These are phyloP conservation scores for Kodamaea hsintzibuensis DNA, from an alignment of 805 yeast genomes.

Conservation along the genomic window DNA sequence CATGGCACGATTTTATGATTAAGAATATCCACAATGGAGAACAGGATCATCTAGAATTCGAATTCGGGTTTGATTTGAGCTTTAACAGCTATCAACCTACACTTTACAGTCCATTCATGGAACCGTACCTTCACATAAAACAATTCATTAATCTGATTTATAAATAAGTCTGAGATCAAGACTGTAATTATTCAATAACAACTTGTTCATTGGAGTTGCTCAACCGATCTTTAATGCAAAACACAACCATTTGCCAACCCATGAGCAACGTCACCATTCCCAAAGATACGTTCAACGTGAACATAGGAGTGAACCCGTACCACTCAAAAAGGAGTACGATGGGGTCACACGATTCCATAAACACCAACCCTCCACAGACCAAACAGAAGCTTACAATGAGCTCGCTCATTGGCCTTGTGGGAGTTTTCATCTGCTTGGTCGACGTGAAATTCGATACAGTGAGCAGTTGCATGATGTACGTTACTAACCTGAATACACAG, in stretches of 20 bases:
- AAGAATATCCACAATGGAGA: no score
- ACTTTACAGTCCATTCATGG: no score
- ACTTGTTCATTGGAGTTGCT: slow-evolving; percentile 17
- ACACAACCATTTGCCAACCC: slow-evolving; percentile 85
- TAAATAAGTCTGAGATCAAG: not conserved
- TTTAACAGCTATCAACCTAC: no score
- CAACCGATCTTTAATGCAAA: slow-evolving; percentile 57
- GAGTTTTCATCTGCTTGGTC: slow-evolving; percentile 21
- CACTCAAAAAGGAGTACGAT: slow-evolving; percentile 78
- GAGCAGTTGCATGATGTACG: slow-evolving; percentile 58
- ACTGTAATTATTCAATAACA: slow-evolving; percentile 7
- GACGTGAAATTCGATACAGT: slow-evolving; percentile 19
- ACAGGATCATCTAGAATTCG: no score
- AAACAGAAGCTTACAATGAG: slow-evolving; percentile 75
- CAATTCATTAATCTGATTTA: not conserved
- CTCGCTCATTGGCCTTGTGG: slow-evolving; percentile 80
- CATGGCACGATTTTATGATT: no score
- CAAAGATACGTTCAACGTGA: slow-evolving; percentile 82
- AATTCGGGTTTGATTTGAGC: no score
- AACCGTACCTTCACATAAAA: no score
- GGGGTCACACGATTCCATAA: slow-evolving; percentile 90
- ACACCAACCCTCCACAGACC: slow-evolving; percentile 85
- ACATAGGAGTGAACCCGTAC: slow-evolving; percentile 85
- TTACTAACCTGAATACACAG: slow-evolving; percentile 69
- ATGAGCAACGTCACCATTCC: slow-evolving; percentile 76